Conservation (phyloP, 331 rosid genomes). For the Quercus phellos region DNA sequence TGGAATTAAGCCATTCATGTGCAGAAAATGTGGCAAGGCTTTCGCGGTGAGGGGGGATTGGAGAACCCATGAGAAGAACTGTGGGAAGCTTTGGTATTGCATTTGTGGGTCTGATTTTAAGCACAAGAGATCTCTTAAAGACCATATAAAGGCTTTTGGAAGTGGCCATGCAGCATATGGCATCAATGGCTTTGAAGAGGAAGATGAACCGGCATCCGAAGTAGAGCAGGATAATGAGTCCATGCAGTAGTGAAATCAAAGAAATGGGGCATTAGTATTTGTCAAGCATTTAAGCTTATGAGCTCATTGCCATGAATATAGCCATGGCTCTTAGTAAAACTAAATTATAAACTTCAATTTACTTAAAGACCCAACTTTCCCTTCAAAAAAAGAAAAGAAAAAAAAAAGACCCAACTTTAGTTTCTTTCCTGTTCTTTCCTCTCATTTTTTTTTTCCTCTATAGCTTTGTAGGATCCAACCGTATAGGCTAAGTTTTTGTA, state of each 20-base stretch:
- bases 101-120: slow-evolving; percentile 89
- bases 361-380: slow-evolving; percentile 23
- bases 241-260: slow-evolving; percentile 22
- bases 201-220: slow-evolving; percentile 86
- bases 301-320: slow-evolving; percentile 23
- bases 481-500: slow-evolving; percentile 1
- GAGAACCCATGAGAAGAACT: slow-evolving; percentile 91
- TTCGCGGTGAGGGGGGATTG: slow-evolving; percentile 90
- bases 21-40: slow-evolving; percentile 83
- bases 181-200: slow-evolving; percentile 64
- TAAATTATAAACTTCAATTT: slow-evolving; percentile 28
- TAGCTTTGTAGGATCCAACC: slow-evolving; percentile 1
- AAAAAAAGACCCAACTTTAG: too few species aligned
- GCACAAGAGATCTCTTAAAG: slow-evolving; percentile 87
- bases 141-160: slow-evolving; percentile 88
- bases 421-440: neutral
- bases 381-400: too few species aligned
- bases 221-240: slow-evolving; percentile 79
- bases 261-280: slow-evolving; percentile 2
- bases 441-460: neutral
- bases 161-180: slow-evolving; percentile 79
- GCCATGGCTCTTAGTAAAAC: slow-evolving; percentile 33
- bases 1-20: slow-evolving; percentile 86
- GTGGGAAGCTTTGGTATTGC: slow-evolving; percentile 91
- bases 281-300: slow-evolving; percentile 32